Evolutionary conservation across 2,329 filamentous ascomycete species (phyloP).

Genomic region (Kalaharituber pfeilii): DNA sequence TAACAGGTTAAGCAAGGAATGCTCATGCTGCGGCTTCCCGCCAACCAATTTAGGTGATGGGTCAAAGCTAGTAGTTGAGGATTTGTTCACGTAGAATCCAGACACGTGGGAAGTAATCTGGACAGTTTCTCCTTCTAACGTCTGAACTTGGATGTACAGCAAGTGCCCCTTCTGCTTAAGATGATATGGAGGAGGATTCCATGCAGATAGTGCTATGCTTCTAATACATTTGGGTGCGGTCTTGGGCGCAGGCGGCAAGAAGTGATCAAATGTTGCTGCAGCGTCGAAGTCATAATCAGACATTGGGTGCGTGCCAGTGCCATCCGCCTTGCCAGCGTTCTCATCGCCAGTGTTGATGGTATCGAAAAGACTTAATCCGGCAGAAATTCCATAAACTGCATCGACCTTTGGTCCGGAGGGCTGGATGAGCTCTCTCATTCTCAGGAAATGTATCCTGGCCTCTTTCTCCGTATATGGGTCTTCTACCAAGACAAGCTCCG

Average conservation of each 20-base stretch:
- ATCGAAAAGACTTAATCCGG: slow-evolving; percentile 77
- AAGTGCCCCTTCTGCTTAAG: slow-evolving; percentile 82
- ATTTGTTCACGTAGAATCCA: slow-evolving; percentile 95
- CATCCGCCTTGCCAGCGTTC: slow-evolving; percentile 22
- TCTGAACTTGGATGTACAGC: slow-evolving; percentile 74
- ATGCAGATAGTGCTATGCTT: slow-evolving; percentile 69
- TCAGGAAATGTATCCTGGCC: slow-evolving; percentile 80
- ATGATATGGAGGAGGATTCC: slow-evolving; percentile 91
- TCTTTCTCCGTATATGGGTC: slow-evolving; percentile 98
- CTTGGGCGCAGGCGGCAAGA: slow-evolving; percentile 48
- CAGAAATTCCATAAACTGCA: slow-evolving; percentile 64
- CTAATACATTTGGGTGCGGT: slow-evolving; percentile 79
- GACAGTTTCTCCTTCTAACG: slow-evolving; percentile 84
- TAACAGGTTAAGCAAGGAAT: slow-evolving; percentile 73
- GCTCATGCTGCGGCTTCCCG: slow-evolving; percentile 61
- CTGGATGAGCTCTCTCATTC: slow-evolving; percentile 81
- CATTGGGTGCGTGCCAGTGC: slow-evolving; percentile 38
- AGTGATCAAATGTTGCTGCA: slow-evolving; percentile 46
- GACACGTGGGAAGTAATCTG: slow-evolving; percentile 88
- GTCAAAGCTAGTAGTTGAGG: slow-evolving; percentile 86
- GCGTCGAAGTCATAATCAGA: slow-evolving; percentile 62
- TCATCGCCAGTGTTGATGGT: slow-evolving; percentile 37
- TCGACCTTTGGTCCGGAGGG: slow-evolving; percentile 80
- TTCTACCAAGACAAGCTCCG: slow-evolving; percentile 67
- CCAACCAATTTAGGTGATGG: slow-evolving; percentile 54